phyloP scores from a whole-genome alignment of 1,284 basidiomycete genomes.

The Ceratobasidium sp. region DNA sequence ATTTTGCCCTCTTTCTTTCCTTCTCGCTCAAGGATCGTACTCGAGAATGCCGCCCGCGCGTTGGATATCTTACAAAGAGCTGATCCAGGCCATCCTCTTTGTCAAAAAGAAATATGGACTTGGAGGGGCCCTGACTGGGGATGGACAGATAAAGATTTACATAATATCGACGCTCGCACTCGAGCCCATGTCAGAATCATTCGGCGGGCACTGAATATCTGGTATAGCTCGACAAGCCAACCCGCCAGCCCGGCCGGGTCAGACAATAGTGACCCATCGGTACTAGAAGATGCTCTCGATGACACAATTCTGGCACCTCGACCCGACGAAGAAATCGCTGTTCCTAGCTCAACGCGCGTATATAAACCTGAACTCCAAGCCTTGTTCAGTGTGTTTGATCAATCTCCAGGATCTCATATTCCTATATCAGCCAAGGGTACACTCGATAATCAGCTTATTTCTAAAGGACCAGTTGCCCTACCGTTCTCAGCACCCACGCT shows the following conservation, averaged over 20 bases:
- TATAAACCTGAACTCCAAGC: constrained; percentile 53
- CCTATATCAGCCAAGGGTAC: constrained; percentile 44
- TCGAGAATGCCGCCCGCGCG: constrained; percentile 54
- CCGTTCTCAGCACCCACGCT: constrained; percentile 71
- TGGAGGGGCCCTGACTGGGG: constrained; percentile 57
- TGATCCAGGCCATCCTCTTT: constrained; percentile 65
- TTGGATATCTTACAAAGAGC: constrained; percentile 67
- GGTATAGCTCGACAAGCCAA: neutral
- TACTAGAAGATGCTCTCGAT: neutral
- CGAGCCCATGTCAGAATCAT: constrained; percentile 8
- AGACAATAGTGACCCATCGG: neutral
- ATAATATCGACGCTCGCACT: constrained; percentile 43
- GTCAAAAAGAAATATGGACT: constrained; percentile 48
- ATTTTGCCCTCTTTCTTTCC: constrained; percentile 18
- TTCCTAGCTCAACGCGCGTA: neutral
- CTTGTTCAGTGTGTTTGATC: constrained; percentile 66
- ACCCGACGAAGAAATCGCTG: neutral
- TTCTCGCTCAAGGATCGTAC: neutral
- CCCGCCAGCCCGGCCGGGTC: constrained; percentile 1
- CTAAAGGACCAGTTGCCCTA: constrained; percentile 62
- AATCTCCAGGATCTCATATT: constrained; percentile 63
- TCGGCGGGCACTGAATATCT: neutral
- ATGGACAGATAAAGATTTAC: constrained; percentile 65
- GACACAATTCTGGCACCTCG: neutral
- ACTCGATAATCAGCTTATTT: constrained; percentile 59